A percentile compares a stretch with the other conserved stretches of the same genome.
Conservation (phyloP, 129 eudicot genomes). For the Centrapalus pauciflorus region DNA sequence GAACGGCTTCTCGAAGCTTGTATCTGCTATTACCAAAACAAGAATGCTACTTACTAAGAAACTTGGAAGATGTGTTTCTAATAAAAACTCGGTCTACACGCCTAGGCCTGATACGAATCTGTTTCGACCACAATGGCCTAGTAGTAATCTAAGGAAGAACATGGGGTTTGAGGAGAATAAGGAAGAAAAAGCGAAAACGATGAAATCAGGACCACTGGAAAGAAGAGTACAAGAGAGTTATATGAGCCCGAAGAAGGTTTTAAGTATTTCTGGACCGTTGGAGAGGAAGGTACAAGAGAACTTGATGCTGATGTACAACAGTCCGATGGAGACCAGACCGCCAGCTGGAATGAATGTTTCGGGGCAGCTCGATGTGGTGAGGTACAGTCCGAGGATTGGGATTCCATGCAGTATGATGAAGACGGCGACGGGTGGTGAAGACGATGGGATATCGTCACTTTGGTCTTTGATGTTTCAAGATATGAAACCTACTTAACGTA, state of each 20-base stretch:
- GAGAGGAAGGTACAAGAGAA: constrained; percentile 46
- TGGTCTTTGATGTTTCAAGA: constrained; percentile 80
- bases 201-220: constrained; percentile 67
- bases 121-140: constrained; percentile 48
- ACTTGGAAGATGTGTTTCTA: constrained; percentile 29
- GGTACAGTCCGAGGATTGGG: constrained; percentile 36
- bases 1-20: constrained; percentile 34
- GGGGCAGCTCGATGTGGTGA: constrained; percentile 25
- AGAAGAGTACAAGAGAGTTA: constrained; percentile 27
- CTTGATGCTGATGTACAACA: constrained; percentile 24
- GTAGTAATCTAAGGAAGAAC: constrained; percentile 34
- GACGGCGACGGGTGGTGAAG: constrained; percentile 21
- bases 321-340: constrained; percentile 25
- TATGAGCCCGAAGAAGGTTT: constrained; percentile 22
- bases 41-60: constrained; percentile 36
- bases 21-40: constrained; percentile 38
- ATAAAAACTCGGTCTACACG: constrained; percentile 14
- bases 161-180: constrained; percentile 22
- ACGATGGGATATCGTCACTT: constrained; percentile 38
- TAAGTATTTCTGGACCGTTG: constrained; percentile 52
- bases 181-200: constrained; percentile 13
- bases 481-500: constrained; percentile 55
- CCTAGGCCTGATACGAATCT: constrained; percentile 31
- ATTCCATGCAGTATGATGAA: constrained; percentile 23
- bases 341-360: constrained; percentile 18